These are phyloP conservation scores for Penicillium sp. DNA, from an alignment of 2,329 filamentous ascomycete species.

Conservation along the genomic window DNA sequence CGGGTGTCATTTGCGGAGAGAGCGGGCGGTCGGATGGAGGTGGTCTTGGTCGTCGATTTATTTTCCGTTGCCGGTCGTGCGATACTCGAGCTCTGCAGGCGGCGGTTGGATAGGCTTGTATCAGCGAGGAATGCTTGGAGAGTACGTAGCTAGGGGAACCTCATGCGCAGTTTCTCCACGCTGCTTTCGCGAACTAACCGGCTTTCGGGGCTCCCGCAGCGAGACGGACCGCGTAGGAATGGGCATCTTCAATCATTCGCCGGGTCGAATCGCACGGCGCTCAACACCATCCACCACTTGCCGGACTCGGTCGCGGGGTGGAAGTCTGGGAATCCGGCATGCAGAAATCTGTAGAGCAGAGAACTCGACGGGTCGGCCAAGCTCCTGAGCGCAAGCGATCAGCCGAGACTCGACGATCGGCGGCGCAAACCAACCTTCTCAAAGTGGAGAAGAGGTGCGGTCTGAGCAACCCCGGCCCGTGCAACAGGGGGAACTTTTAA, in stretches of 20 bases:
- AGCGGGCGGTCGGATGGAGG: conserved; percentile 10
- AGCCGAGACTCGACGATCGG: conserved; percentile 4
- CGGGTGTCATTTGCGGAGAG: conserved; percentile 8
- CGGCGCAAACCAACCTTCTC: not conserved
- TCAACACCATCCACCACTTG: too few relatives aligned
- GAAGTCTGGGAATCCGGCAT: not conserved
- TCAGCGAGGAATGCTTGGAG: conserved; percentile 14
- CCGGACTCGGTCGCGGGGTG: too few relatives aligned
- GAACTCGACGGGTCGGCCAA: not conserved
- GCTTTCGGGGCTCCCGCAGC: conserved; percentile 30
- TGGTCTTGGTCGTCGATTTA: conserved; percentile 8
- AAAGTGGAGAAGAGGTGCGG: not conserved
- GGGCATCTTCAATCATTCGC: conserved; percentile 25
- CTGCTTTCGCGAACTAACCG: conserved; percentile 17
- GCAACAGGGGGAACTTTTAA: too few relatives aligned
- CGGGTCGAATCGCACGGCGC: too few relatives aligned
- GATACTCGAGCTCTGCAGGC: conserved; percentile 18
- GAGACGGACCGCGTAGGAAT: conserved; percentile 36
- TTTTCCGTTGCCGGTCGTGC: conserved; percentile 16
- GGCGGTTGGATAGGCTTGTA: not conserved
- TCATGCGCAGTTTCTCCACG: not conserved
- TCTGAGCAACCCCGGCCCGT: too few relatives aligned
- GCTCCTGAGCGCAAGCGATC: conserved; percentile 1
- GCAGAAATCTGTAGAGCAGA: not conserved
- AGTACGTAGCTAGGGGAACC: conserved; percentile 2